Percentiles rank a stretch among this genome's conserved stretches.
phyloP scores from a whole-genome alignment of 495 filamentous ascomycete species.

The Emericellopsis terricola region DNA sequence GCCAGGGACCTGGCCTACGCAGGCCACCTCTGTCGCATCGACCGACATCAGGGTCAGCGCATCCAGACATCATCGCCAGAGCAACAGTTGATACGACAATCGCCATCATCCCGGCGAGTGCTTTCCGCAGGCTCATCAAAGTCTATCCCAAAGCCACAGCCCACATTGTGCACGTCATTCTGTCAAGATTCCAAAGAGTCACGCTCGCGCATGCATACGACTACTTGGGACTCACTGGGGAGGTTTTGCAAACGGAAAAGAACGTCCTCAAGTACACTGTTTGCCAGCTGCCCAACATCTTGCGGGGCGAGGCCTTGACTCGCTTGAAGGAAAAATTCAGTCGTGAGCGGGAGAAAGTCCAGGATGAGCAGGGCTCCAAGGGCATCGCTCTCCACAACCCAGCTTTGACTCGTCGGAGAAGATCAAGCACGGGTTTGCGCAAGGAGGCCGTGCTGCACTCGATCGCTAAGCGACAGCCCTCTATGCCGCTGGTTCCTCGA shows the following conservation, averaged over 20 bases:
- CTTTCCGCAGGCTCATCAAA: conserved; percentile 82
- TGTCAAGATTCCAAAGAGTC: conserved; percentile 84
- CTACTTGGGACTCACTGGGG: conserved; percentile 78
- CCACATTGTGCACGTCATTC: conserved; percentile 92
- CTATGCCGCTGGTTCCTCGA: conserved; percentile 10
- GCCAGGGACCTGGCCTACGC: conserved; percentile 3
- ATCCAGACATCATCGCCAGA: conserved; percentile 90
- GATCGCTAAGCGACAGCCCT: conserved; percentile 25
- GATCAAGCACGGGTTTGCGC: conserved; percentile 55
- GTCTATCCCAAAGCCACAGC: conserved; percentile 92
- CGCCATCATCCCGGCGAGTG: conserved; percentile 91
- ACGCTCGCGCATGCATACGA: conserved; percentile 87
- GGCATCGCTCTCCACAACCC: conserved; percentile 89
- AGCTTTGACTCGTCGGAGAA: conserved; percentile 40
- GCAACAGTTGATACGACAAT: conserved; percentile 97
- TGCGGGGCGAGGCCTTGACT: conserved; percentile 68
- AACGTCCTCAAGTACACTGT: conserved; percentile 84
- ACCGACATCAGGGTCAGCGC: conserved; percentile 53
- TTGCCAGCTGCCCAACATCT: conserved; percentile 79
- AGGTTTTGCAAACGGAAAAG: conserved; percentile 79
- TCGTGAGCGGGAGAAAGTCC: conserved; percentile 67
- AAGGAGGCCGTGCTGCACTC: conserved; percentile 70
- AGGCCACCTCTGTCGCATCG: conserved; percentile 22
- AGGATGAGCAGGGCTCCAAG: conserved; percentile 70
- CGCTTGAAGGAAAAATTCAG: conserved; percentile 87